Percentiles rank a stretch among this genome's conserved stretches.
phyloP scores from a whole-genome alignment of 2,329 filamentous ascomycete species.

The Penicillium sp. region DNA sequence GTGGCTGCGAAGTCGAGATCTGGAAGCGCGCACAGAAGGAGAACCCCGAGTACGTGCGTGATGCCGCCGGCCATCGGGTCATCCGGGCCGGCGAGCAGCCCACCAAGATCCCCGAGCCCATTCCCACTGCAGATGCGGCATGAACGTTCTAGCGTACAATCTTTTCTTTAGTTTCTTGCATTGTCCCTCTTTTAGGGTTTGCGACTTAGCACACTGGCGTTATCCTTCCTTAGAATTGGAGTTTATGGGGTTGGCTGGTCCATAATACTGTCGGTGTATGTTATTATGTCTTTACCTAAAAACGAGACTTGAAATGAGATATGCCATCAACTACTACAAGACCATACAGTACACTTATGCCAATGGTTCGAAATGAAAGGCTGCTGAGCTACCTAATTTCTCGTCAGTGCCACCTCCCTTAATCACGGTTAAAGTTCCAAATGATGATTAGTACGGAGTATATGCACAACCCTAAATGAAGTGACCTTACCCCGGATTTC shows the following conservation, averaged over 20 bases:
- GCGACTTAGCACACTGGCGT: conserved; percentile 16
- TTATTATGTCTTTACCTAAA: conserved; percentile 12
- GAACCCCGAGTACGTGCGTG: conserved; percentile 77
- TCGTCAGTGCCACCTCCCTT: no score
- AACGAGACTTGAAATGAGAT: conserved; percentile 16
- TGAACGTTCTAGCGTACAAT: conserved; percentile 23
- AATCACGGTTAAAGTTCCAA: no score
- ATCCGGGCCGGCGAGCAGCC: conserved; percentile 84
- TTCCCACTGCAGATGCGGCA: conserved; percentile 82
- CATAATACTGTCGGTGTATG: not conserved
- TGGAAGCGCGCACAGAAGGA: conserved; percentile 87
- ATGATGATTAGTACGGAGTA: no score
- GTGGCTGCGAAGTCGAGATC: conserved; percentile 88
- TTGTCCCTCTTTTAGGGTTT: conserved; percentile 13
- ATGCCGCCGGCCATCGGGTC: conserved; percentile 79
- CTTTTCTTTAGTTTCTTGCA: not conserved
- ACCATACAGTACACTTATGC: not conserved
- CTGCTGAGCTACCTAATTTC: no score
- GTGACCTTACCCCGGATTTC: no score
- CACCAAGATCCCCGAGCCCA: conserved; percentile 80
- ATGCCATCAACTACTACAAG: conserved; percentile 6
- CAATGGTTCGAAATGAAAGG: not conserved
- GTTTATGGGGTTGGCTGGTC: conserved; percentile 11
- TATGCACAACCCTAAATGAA: no score
- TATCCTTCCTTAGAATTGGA: conserved; percentile 9